These are phyloP conservation scores for Phytophthora podocarpi DNA, from an alignment of 352 stramenopile genomes.

Conservation along the genomic window DNA sequence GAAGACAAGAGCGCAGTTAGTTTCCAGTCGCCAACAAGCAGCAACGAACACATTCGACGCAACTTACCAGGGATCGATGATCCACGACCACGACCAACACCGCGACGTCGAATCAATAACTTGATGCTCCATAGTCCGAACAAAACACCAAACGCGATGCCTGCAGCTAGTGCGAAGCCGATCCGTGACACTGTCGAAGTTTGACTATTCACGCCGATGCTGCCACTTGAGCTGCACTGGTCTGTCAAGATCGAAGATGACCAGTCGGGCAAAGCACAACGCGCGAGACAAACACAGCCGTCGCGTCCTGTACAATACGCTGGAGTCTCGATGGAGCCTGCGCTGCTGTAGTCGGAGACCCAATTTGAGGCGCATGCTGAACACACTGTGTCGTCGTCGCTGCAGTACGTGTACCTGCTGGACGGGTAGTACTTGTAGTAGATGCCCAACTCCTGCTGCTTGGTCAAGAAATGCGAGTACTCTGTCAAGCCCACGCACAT, in stretches of 20 bases:
- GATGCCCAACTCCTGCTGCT: conserved; percentile 22
- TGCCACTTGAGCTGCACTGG: conserved; percentile 20
- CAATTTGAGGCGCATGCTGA: conserved; percentile 29
- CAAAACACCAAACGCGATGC: conserved; percentile 22
- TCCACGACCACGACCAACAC: conserved; percentile 6
- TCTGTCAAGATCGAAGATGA: conserved; percentile 21
- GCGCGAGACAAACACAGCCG: conserved; percentile 35
- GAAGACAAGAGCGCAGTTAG: neutral
- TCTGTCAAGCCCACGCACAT: conserved; percentile 31
- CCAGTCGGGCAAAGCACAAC: conserved; percentile 33
- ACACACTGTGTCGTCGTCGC: conserved; percentile 25
- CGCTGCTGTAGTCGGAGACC: conserved; percentile 22
- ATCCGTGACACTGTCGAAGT: conserved; percentile 21
- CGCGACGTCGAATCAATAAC: conserved; percentile 9
- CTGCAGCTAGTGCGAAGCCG: conserved; percentile 24
- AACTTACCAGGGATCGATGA: conserved; percentile 18
- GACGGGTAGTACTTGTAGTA: conserved; percentile 39
- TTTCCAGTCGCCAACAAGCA: neutral
- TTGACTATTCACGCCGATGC: neutral
- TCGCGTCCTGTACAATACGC: conserved; percentile 24
- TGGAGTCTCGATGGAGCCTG: conserved; percentile 22
- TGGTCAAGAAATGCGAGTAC: conserved; percentile 20
- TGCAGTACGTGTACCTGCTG: conserved; percentile 41
- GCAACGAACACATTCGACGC: neutral
- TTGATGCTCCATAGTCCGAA: conserved; percentile 26